A percentile compares a stretch with the other conserved stretches of the same genome.
Evolutionary conservation across 2,329 filamentous ascomycete species (phyloP).

Genomic region (Aspergillus caelatus): DNA sequence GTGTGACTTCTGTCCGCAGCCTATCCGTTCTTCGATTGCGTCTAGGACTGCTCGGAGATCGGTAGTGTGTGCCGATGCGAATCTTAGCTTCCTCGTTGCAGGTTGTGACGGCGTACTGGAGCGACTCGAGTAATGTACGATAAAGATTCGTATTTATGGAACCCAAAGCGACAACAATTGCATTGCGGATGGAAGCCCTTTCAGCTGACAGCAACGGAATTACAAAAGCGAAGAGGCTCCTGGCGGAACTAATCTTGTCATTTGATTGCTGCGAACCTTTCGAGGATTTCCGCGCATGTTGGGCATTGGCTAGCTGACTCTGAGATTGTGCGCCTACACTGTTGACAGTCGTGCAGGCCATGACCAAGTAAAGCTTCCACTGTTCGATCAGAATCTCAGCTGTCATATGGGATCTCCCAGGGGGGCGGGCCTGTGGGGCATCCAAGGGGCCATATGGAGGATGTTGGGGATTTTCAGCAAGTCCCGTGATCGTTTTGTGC

Average conservation of each 20-base stretch:
- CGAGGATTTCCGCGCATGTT: conserved; percentile 82
- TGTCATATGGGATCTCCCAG: conserved; percentile 62
- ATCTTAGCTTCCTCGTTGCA: conserved; percentile 88
- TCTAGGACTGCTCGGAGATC: conserved; percentile 79
- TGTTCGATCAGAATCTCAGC: conserved; percentile 91
- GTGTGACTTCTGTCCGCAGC: conserved; percentile 89
- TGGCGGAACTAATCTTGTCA: conserved; percentile 82
- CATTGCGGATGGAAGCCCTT: conserved; percentile 80
- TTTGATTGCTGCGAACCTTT: conserved; percentile 65
- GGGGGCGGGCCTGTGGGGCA: conserved; percentile 39
- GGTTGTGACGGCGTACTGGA: conserved; percentile 81
- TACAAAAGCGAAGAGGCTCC: conserved; percentile 86
- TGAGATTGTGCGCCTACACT: conserved; percentile 71
- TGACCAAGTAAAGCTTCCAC: conserved; percentile 96
- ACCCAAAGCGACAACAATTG: conserved; percentile 87
- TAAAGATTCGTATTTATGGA: conserved; percentile 96
- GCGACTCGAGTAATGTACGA: conserved; percentile 81
- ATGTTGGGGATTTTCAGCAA: conserved; percentile 73
- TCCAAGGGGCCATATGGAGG: conserved; percentile 43
- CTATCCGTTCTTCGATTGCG: conserved; percentile 83
- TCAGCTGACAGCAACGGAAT: conserved; percentile 83
- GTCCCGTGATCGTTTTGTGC: conserved; percentile 77
- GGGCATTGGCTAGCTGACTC: conserved; percentile 62
- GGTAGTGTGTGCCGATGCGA: conserved; percentile 74
- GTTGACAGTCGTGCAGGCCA: conserved; percentile 92